Evolutionary conservation across 75 land plant species (phyloP).

Genomic region (Isoetes taiwanensis): DNA sequence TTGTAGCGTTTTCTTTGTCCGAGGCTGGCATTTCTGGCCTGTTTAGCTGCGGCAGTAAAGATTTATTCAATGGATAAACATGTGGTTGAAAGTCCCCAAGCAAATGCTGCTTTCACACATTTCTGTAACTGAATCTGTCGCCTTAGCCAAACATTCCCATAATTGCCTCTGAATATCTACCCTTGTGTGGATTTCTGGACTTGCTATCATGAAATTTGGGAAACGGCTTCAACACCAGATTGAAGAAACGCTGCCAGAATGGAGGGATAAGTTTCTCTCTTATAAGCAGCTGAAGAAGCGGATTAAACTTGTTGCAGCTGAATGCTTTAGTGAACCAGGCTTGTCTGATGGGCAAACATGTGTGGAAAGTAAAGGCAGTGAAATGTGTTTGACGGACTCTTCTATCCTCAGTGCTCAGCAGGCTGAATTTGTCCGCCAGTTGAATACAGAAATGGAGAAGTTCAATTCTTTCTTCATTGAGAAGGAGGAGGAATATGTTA

Average conservation of each 20-base stretch:
- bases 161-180: too few relatives aligned
- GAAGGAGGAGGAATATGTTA: slow-evolving; percentile 76
- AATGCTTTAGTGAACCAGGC: background rate
- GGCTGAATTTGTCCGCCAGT: slow-evolving; percentile 37
- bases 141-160: too few relatives aligned
- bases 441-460: slow-evolving; percentile 68
- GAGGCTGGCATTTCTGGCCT: too few relatives aligned
- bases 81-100: too few relatives aligned
- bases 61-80: too few relatives aligned
- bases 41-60: too few relatives aligned
- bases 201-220: slow-evolving; percentile 75
- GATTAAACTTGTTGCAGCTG: slow-evolving; percentile 19
- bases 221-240: slow-evolving; percentile 63
- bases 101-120: too few relatives aligned
- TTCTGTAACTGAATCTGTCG: too few relatives aligned
- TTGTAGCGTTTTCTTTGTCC: too few relatives aligned
- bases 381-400: background rate
- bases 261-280: slow-evolving; percentile 66
- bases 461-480: slow-evolving; percentile 68
- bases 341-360: background rate
- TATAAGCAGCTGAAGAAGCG: slow-evolving; percentile 84
- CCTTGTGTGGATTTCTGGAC: too few relatives aligned
- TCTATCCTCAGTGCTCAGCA: slow-evolving; percentile 14
- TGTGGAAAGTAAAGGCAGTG: background rate
- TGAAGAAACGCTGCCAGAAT: slow-evolving; percentile 67